Conservation (phyloP, 805 yeast species). For the Kazachstania bromeliacearum region DNA sequence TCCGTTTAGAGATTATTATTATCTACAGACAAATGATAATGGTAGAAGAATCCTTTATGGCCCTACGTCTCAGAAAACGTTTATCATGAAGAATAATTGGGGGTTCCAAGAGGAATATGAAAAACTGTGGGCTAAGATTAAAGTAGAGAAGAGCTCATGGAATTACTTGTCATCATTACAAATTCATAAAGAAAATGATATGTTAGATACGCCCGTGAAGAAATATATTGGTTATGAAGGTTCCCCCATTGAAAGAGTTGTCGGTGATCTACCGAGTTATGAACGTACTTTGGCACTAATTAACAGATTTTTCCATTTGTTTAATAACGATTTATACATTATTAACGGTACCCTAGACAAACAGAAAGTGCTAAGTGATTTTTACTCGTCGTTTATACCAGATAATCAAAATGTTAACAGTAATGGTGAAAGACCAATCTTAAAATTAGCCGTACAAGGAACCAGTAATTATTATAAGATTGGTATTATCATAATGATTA, state of each 20-base stretch:
- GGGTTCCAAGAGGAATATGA: conserved; percentile 11
- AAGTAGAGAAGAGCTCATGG: conserved; percentile 17
- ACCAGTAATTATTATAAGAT: conserved; percentile 21
- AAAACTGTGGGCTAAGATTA: conserved; percentile 18
- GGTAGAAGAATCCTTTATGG: conserved; percentile 23
- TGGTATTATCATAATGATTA: conserved; percentile 20
- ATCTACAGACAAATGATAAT: conserved; percentile 10
- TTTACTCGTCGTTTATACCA: conserved; percentile 9
- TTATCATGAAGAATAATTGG: conserved; percentile 9
- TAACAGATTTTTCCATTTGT: conserved; percentile 10
- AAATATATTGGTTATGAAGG: not conserved
- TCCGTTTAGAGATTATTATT: conserved; percentile 9
- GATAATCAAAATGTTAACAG: conserved; percentile 3
- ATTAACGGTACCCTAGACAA: conserved; percentile 12
- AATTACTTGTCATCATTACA: conserved; percentile 8
- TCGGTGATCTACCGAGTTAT: conserved; percentile 15
- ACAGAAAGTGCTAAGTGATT: conserved; percentile 16
- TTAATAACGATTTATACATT: conserved; percentile 9
- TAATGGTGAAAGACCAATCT: conserved; percentile 6
- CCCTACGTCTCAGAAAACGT: conserved; percentile 21
- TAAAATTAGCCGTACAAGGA: conserved; percentile 4
- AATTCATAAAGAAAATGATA: conserved; percentile 11
- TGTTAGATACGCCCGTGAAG: conserved; percentile 3
- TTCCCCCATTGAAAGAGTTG: not conserved
- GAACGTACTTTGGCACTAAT: conserved; percentile 9